Percentiles rank a stretch among this genome's conserved stretches.
phyloP scores from a whole-genome alignment of 2,329 filamentous ascomycete genomes.

The Talaromyces sp. region DNA sequence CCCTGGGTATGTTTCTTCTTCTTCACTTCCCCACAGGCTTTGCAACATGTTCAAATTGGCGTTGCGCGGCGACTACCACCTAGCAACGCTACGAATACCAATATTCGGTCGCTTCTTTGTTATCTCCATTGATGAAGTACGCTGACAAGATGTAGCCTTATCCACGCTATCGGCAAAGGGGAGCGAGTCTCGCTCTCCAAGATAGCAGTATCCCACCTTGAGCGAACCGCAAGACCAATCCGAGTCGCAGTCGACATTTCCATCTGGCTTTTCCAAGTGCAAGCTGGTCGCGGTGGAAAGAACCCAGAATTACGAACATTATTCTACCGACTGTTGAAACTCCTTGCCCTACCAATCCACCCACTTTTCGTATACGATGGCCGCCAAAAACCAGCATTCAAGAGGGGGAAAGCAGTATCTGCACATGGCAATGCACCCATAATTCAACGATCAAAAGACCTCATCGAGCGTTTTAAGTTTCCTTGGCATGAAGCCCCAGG shows the following conservation, averaged over 20 bases:
- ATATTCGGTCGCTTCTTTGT: not conserved
- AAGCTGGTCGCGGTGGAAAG: constrained; percentile 79
- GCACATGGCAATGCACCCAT: constrained; percentile 64
- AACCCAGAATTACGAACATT: constrained; percentile 90
- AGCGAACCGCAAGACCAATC: constrained; percentile 70
- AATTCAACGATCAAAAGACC: constrained; percentile 76
- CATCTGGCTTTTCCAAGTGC: constrained; percentile 96
- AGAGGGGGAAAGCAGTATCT: constrained; percentile 73
- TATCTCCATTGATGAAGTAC: not conserved
- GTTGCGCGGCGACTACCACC: not conserved
- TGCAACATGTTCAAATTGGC: not conserved
- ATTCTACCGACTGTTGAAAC: constrained; percentile 83
- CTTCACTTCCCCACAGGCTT: not conserved
- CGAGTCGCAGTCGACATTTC: constrained; percentile 91
- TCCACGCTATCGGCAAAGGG: constrained; percentile 83
- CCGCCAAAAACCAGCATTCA: constrained; percentile 80
- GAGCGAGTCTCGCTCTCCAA: constrained; percentile 79
- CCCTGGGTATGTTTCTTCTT: constrained; percentile 41
- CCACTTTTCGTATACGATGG: constrained; percentile 92
- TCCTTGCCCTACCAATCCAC: constrained; percentile 76
- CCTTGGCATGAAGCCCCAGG: constrained; percentile 83
- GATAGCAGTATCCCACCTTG: constrained; percentile 76
- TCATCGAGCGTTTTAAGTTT: constrained; percentile 85
- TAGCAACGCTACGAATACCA: constrained; percentile 5
- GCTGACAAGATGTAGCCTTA: constrained; percentile 64